phyloP scores from a whole-genome alignment of 371 early-diverging fungal species.

The Paramicrosporidium saccamoebae region DNA sequence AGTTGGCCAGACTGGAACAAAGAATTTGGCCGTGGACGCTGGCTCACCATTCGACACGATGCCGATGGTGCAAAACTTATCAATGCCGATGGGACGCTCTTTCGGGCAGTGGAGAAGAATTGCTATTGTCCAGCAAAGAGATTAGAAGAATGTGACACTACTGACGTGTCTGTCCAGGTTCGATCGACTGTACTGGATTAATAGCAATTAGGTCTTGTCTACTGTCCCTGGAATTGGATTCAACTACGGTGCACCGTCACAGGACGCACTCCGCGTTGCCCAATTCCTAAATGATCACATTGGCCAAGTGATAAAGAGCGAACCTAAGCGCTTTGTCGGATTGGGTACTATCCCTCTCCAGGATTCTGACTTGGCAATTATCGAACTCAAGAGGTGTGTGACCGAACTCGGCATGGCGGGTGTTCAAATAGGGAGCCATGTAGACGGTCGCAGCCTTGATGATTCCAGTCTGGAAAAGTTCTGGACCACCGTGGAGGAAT shows the following conservation, averaged over 20 bases:
- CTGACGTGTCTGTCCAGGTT: conserved; percentile 21
- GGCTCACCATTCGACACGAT: conserved; percentile 11
- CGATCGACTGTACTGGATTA: conserved; percentile 1
- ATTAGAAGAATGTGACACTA: conserved; percentile 11
- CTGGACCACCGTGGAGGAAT: conserved; percentile 24
- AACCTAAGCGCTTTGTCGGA: conserved; percentile 21
- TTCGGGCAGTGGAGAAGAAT: conserved; percentile 23
- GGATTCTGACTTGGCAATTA: conserved; percentile 19
- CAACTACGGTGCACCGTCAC: conserved; percentile 18
- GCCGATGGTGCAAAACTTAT: conserved; percentile 16
- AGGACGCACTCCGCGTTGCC: conserved; percentile 13
- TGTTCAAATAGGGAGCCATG: conserved; percentile 29
- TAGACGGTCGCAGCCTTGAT: conserved; percentile 31
- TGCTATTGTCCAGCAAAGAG: conserved; percentile 23
- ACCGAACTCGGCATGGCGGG: conserved; percentile 22
- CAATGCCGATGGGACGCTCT: conserved; percentile 26
- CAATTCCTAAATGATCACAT: conserved; percentile 28
- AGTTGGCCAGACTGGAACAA: conserved; percentile 17
- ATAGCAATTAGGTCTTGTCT: conserved; percentile 12
- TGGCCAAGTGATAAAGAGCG: conserved; percentile 18
- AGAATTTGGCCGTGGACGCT: conserved; percentile 22
- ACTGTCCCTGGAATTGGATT: conserved; percentile 36
- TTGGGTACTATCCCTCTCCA: conserved; percentile 38
- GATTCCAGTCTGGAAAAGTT: conserved; percentile 23
- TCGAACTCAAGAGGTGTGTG: conserved; percentile 21